These are phyloP conservation scores for Nitzschia inconspicua DNA, from an alignment of 108 stramenopile genomes.

Conservation along the genomic window DNA sequence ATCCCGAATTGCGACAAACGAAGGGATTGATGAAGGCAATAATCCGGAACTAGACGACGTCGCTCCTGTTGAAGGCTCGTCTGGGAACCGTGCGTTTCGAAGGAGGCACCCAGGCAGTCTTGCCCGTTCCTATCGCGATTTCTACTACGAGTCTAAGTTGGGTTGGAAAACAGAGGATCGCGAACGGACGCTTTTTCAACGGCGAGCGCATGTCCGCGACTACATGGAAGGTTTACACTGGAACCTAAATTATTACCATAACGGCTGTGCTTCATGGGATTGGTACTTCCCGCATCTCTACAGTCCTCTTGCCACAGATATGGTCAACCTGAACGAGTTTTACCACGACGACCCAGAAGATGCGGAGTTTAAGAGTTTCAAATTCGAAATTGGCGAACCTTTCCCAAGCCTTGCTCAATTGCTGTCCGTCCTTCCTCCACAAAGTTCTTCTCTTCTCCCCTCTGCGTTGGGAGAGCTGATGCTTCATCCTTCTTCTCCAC, in stretches of 20 bases:
- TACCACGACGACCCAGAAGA: conserved; percentile 63
- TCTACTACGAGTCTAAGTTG: conserved; percentile 93
- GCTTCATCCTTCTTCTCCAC: conserved; percentile 81
- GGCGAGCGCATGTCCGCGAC: conserved; percentile 76
- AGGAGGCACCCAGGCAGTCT: conserved; percentile 57
- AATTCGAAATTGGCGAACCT: conserved; percentile 71
- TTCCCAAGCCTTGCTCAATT: conserved; percentile 94
- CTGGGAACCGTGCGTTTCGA: conserved; percentile 49
- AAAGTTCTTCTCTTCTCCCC: conserved; percentile 88
- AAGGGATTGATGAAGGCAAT: conserved; percentile 19
- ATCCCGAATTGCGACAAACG: not conserved
- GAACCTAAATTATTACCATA: conserved; percentile 95
- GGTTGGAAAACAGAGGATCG: conserved; percentile 68
- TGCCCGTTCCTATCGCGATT: conserved; percentile 87
- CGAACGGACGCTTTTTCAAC: conserved; percentile 48
- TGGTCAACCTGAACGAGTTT: conserved; percentile 83
- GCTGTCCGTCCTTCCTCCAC: conserved; percentile 93
- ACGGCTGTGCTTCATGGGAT: conserved; percentile 93
- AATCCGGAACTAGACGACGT: conserved; percentile 18
- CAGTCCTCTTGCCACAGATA: conserved; percentile 91
- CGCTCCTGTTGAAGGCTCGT: conserved; percentile 11
- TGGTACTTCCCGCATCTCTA: conserved; percentile 98
- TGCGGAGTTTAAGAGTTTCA: conserved; percentile 62
- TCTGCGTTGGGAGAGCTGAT: conserved; percentile 86
- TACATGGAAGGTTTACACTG: conserved; percentile 95